Percentiles rank a stretch among this genome's conserved stretches.
phyloP scores from a whole-genome alignment of 2,329 filamentous ascomycete species.

The Colletotrichum nymphaeae region DNA sequence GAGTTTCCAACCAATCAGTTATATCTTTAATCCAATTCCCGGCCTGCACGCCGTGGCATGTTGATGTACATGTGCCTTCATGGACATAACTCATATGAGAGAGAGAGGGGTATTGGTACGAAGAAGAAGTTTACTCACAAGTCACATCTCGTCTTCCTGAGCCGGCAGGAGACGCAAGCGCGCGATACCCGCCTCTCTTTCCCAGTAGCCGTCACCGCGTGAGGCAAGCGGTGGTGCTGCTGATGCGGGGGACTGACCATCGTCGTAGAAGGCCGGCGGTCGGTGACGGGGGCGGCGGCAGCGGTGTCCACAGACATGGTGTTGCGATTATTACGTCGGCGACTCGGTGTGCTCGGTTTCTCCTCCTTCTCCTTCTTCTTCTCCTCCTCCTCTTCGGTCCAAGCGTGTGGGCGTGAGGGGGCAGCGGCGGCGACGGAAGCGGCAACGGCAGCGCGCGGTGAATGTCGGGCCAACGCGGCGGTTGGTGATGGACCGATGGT shows the following conservation, averaged over 20 bases:
- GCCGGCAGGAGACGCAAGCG: conserved; percentile 46
- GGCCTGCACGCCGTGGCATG: too few relatives aligned
- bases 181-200: conserved; percentile 45
- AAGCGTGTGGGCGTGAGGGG: background rate
- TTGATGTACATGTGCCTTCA: too few relatives aligned
- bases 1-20: background rate
- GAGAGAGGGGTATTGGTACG: background rate
- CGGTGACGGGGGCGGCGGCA: background rate
- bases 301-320: conserved; percentile 25
- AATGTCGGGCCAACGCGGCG: background rate
- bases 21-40: background rate
- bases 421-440: background rate
- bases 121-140: conserved; percentile 40
- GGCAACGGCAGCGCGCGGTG: too few relatives aligned
- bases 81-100: too few relatives aligned
- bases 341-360: background rate
- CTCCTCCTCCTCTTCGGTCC: background rate
- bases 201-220: conserved; percentile 25
- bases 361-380: too few relatives aligned
- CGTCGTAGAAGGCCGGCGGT: background rate
- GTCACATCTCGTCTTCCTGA: conserved; percentile 46
- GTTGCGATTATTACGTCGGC: background rate
- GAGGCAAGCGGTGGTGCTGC: conserved; percentile 9
- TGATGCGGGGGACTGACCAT: conserved; percentile 1
- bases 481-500: background rate